Conservation (phyloP, 768 basidiomycete species). For the Piloderma croceum region DNA sequence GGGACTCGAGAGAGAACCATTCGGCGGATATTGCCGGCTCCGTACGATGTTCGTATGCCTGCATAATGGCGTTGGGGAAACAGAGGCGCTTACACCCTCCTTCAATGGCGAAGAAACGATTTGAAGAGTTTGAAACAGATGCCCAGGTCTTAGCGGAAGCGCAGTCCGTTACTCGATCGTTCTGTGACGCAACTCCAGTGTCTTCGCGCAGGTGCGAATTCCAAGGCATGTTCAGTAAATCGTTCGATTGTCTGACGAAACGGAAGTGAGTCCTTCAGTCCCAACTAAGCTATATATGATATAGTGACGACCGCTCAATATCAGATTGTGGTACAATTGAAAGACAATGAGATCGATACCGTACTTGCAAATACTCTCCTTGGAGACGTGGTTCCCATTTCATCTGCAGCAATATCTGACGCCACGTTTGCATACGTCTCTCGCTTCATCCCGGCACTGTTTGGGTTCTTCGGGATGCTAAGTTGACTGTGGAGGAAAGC, state of each 20-base stretch:
- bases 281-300: too few species aligned
- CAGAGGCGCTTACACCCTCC: too few species aligned
- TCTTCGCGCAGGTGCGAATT: slow-evolving; percentile 2
- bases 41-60: too few species aligned
- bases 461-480: slow-evolving; percentile 1
- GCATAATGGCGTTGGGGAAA: too few species aligned
- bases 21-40: too few species aligned
- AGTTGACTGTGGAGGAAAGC: too few species aligned
- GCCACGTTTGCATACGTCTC: slow-evolving; percentile 1
- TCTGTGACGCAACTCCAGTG: neutral
- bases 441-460: neutral
- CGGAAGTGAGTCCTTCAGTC: too few species aligned
- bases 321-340: slow-evolving; percentile 11
- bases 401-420: neutral
- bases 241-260: slow-evolving; percentile 1
- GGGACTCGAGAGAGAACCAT: too few species aligned
- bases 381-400: slow-evolving; percentile 8
- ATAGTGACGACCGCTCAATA: too few species aligned
- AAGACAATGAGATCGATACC: slow-evolving; percentile 11
- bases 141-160: too few species aligned
- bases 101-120: too few species aligned
- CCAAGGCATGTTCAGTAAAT: slow-evolving; percentile 10
- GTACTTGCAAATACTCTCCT: slow-evolving; percentile 6
- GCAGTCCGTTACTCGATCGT: neutral
- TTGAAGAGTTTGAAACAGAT: too few species aligned